Conservation (phyloP, 345 rosid genomes). For the sweet orange (Citrus sinensis) region DNA sequence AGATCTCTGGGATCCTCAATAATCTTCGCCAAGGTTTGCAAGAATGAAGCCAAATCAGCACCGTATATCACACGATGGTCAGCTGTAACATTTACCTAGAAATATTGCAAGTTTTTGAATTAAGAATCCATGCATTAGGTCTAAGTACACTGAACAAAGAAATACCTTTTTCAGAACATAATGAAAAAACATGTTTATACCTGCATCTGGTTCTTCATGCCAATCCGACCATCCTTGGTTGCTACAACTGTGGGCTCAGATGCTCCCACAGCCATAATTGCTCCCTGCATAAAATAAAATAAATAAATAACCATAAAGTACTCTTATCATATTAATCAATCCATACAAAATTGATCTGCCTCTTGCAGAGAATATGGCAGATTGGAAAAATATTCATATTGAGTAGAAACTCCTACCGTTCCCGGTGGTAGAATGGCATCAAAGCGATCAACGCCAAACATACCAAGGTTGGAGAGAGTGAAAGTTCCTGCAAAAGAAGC, state of each 20-base stretch:
- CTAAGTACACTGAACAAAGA: not conserved
- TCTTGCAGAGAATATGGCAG: constrained; percentile 3
- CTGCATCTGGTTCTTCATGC: constrained; percentile 97
- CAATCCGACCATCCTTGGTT: constrained; percentile 80
- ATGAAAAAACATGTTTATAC: constrained; percentile 27
- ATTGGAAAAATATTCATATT: not conserved
- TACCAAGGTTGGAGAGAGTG: constrained; percentile 95
- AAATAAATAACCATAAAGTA: not conserved
- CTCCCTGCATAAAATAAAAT: constrained; percentile 54
- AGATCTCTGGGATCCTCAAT: constrained; percentile 88
- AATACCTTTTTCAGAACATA: constrained; percentile 2
- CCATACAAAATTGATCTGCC: not conserved
- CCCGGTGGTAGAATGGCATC: constrained; percentile 98
- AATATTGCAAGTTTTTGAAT: constrained; percentile 13
- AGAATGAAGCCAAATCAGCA: constrained; percentile 88
- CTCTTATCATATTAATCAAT: not conserved
- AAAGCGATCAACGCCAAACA: constrained; percentile 96
- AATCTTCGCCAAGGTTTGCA: constrained; percentile 84
- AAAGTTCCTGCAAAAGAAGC: constrained; percentile 66
- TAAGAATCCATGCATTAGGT: not conserved
- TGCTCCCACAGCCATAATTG: constrained; percentile 97
- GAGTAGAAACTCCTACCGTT: constrained; percentile 55
- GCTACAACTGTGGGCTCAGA: constrained; percentile 83
- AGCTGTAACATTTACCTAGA: constrained; percentile 86
- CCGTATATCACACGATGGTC: constrained; percentile 96